Evolutionary conservation across 495 filamentous ascomycete genomes (phyloP).

Genomic region (Aspergillus cristatus): DNA sequence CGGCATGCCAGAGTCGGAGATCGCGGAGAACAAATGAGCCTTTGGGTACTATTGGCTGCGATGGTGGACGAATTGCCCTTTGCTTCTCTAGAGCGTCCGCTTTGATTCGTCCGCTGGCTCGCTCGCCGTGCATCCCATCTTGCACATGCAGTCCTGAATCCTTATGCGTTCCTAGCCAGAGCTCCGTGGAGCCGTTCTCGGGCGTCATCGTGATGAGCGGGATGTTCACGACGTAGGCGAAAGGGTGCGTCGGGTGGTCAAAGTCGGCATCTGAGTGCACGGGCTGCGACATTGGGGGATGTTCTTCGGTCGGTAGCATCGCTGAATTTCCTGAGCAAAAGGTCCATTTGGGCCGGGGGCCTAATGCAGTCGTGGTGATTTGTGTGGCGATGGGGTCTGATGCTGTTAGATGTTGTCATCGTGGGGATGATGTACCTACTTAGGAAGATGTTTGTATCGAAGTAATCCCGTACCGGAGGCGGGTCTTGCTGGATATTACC

Average conservation of each 20-base stretch:
- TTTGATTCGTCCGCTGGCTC: slow-evolving; percentile 41
- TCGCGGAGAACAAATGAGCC: slow-evolving; percentile 47
- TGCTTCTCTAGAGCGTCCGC: slow-evolving; percentile 29
- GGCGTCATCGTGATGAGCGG: slow-evolving; percentile 42
- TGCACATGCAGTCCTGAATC: slow-evolving; percentile 28
- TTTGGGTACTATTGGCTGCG: slow-evolving; percentile 41
- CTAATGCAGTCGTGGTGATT: slow-evolving; percentile 39
- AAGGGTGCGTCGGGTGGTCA: slow-evolving; percentile 42
- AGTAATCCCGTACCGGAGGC: slow-evolving; percentile 29
- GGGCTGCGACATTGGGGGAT: slow-evolving; percentile 35
- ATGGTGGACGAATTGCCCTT: slow-evolving; percentile 28
- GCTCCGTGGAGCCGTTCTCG: slow-evolving; percentile 49
- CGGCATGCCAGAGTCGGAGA: slow-evolving; percentile 52
- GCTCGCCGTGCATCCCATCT: slow-evolving; percentile 38
- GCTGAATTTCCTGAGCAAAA: slow-evolving; percentile 47
- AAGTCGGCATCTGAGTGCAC: slow-evolving; percentile 52
- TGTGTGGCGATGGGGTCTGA: slow-evolving; percentile 42
- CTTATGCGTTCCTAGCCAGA: slow-evolving; percentile 51
- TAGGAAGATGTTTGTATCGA: slow-evolving; percentile 34
- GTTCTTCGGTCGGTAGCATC: slow-evolving; percentile 33
- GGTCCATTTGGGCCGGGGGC: slow-evolving; percentile 40
- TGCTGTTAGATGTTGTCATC: background rate
- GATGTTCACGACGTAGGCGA: slow-evolving; percentile 47
- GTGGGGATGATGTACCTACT: slow-evolving; percentile 15
- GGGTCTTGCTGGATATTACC: slow-evolving; percentile 47